Base-by-base conservation (phyloP, 257 asterid genomes). In the Perilla frutescens region DNA sequence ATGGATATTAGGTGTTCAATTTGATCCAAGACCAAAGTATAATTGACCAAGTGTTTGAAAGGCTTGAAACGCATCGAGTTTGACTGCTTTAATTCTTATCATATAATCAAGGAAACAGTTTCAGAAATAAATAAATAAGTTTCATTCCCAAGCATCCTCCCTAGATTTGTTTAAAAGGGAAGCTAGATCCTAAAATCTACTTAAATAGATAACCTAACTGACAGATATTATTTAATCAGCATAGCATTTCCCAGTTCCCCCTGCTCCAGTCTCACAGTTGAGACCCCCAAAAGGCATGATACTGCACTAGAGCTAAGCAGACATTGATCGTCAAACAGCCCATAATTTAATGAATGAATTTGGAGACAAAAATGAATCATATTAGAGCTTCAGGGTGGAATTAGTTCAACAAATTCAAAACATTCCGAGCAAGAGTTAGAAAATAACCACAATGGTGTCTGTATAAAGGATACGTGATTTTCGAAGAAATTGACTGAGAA, bases 391-490 rank as follows among this genome's bases (percentile, higher is more conserved):
- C 61, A 8, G 41, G 8, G 37, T 29, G 40, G 47, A 20, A 67
- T 32, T 41, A 72, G 32, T 57, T 12, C 11, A 43, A 48, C 15
- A 44, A 32, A 60, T 14, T 26, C 20, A 13, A 56, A 47, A 76
- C 31, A 50, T 55, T 62, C 31, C 43, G 62, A 67, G 55, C 4
- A 60, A 5, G 62, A 54, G 69, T 15, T 47, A 54, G 12, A 57
- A 80, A 45, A 66, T 10, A 31, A 62, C 29, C 66, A 44, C 49
- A 59, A 67, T 50, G 15, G 40, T 26, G 34, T 69, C 54, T 39
- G 60, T 44, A 39, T 14, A 37, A 79, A 88, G 96, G 97, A 87
- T 95, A 95, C 98, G 89, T 34, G 96, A 91, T 71, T 91, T 95
- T 72, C 66, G 85, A 66, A 91, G 88, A 79, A 86, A 91, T 76